Base-by-base conservation (phyloP, 1,284 basidiomycete species). In the Wallemia hederae region DNA sequence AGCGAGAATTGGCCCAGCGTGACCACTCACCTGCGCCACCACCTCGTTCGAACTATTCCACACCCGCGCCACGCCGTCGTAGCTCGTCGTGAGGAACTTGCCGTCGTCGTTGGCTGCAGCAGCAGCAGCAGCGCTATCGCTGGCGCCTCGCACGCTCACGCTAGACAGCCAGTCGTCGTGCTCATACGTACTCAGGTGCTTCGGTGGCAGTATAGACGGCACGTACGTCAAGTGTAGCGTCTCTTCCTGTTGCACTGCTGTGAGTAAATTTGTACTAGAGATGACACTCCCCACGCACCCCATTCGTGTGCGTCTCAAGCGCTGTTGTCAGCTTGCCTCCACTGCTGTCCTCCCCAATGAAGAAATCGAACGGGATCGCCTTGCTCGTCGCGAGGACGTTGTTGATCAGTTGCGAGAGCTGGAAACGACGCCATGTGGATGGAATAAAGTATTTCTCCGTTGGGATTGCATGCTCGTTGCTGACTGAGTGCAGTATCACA, bases 401-500 rank as follows among this genome's bases (percentile, higher is more conserved):
- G 75, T 98, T 98, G 65, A 99, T 82, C 58, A 97, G 81, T 64
- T 96, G 90, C 0, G 91, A 97, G n/a, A 98, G 82, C 68, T 97
- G 92, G 69, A 85, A 94, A 19, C 91, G 81, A 61, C 78, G 80
- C 91, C 91, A 98, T 70, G 80, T 75, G 1, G 81, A 75, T 0
- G 92, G 92, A 25, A 98, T 84, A 79, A 97, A 83, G 70, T 91
- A 97, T 67, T 89, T 91, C 69, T 89, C 85, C 0, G 81, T 75
- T 0, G 91, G 92, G 25, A 98, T 80, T 15, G 80, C 77, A 71
- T 91, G 88, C 29, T 67, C 62, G 0, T 75, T 71, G 0, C 83
- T 83, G 62, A 83, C 77, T 0, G 90, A 94, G 55, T 78, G 81
- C 65, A 96, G 83, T 19, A 85, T 73, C 63, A 89, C 83, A 2